Percentiles rank a stretch among this genome's conserved stretches.
phyloP scores from a whole-genome alignment of 441 rosid species.

The Populus hybrid region DNA sequence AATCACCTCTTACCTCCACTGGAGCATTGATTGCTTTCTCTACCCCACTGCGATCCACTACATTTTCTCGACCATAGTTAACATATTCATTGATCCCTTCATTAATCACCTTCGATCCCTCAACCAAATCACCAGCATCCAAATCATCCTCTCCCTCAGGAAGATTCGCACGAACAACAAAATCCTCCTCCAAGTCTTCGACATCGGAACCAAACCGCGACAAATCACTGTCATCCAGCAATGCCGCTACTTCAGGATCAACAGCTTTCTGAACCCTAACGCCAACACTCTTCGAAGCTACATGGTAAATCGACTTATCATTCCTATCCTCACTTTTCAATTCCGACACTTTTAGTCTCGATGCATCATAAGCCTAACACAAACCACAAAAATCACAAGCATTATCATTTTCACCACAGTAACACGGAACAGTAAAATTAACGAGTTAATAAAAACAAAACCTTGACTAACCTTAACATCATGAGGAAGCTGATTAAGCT shows the following conservation, averaged over 20 bases:
- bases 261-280: conserved; percentile 58
- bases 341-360: neutral
- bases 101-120: conserved; percentile 21
- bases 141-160: conserved; percentile 38
- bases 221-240: conserved; percentile 75
- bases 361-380: neutral
- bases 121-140: conserved; percentile 30
- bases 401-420: neutral
- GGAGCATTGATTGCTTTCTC: conserved; percentile 5
- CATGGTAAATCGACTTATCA: conserved; percentile 50
- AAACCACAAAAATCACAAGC: neutral
- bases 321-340: conserved; percentile 26
- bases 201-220: conserved; percentile 83
- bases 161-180: conserved; percentile 63
- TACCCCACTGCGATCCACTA: neutral
- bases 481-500: conserved; percentile 44
- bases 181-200: conserved; percentile 93
- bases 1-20: neutral
- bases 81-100: conserved; percentile 13
- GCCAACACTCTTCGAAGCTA: conserved; percentile 55
- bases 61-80: conserved; percentile 14
- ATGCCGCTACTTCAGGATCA: conserved; percentile 85
- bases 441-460: neutral
- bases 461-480: conserved; percentile 55
- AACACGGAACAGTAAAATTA: neutral